A percentile compares a stretch with the other conserved stretches of the same genome.
Evolutionary conservation across 2,329 filamentous ascomycete species (phyloP).

Genomic region (Dothideomycetidae sp.): DNA sequence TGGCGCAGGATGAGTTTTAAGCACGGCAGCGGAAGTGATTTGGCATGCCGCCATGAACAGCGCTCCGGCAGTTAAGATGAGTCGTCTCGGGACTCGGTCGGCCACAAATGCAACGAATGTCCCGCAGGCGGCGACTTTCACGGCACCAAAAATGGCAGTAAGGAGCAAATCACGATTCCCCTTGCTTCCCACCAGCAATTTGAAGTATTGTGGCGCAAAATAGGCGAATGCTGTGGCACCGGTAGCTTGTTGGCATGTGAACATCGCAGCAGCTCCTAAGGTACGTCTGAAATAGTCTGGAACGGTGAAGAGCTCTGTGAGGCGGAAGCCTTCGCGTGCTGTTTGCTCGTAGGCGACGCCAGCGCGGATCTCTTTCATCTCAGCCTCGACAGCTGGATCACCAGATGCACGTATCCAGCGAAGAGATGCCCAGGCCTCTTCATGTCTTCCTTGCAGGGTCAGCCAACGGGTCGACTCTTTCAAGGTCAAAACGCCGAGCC

Average conservation of each 20-base stretch:
- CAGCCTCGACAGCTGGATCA: conserved; percentile 23
- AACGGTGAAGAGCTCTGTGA: conserved; percentile 30
- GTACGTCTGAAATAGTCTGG: conserved; percentile 32
- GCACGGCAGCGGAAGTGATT: conserved; percentile 20
- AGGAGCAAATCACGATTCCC: conserved; percentile 33
- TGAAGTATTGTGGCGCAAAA: conserved; percentile 42
- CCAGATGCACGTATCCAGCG: conserved; percentile 37
- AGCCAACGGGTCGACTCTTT: conserved; percentile 40
- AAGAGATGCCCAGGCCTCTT: conserved; percentile 35
- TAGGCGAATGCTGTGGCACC: conserved; percentile 42
- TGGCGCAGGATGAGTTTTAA: conserved; percentile 17
- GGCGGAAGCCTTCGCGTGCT: conserved; percentile 31
- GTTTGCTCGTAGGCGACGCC: conserved; percentile 33
- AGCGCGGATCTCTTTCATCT: conserved; percentile 38
- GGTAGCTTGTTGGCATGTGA: conserved; percentile 39
- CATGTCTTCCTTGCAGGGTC: conserved; percentile 30
- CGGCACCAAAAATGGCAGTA: conserved; percentile 39
- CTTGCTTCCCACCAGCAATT: conserved; percentile 32
- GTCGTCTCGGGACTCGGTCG: conserved; percentile 34
- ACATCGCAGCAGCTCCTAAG: conserved; percentile 32
- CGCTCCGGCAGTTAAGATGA: conserved; percentile 20
- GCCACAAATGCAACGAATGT: conserved; percentile 40
- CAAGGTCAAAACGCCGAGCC: conserved; percentile 34
- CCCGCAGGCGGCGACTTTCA: conserved; percentile 38
- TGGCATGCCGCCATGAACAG: conserved; percentile 25